phyloP scores from a whole-genome alignment of 305 asterid species.

The Fraxinus nigra region DNA sequence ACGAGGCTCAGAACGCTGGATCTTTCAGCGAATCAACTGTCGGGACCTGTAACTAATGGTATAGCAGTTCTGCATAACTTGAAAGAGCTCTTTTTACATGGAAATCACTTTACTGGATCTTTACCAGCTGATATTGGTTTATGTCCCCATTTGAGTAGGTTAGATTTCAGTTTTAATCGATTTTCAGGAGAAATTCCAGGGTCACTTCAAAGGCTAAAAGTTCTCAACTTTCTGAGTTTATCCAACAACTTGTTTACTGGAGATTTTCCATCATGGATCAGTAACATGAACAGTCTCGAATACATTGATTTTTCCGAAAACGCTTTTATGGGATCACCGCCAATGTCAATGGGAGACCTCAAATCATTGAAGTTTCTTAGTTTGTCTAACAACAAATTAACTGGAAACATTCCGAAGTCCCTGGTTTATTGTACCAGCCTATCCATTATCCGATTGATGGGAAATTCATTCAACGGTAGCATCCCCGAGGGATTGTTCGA shows the following conservation, averaged over 20 bases:
- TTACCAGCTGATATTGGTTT: slow-evolving; percentile 69
- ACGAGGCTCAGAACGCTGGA: slow-evolving; percentile 71
- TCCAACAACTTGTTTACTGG: slow-evolving; percentile 58
- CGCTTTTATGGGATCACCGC: slow-evolving; percentile 50
- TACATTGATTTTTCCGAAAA: slow-evolving; percentile 58
- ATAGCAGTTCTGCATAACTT: slow-evolving; percentile 52
- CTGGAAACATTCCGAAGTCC: slow-evolving; percentile 61
- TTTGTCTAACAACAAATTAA: slow-evolving; percentile 44
- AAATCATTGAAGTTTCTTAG: slow-evolving; percentile 41
- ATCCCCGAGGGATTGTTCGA: slow-evolving; percentile 61
- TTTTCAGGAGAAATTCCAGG: slow-evolving; percentile 53
- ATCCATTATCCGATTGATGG: slow-evolving; percentile 48
- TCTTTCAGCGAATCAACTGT: slow-evolving; percentile 59
- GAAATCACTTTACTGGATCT: slow-evolving; percentile 63
- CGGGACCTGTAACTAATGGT: slow-evolving; percentile 58
- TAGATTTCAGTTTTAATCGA: slow-evolving; percentile 58
- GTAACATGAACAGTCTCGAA: slow-evolving; percentile 44
- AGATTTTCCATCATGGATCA: slow-evolving; percentile 73
- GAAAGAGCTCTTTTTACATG: slow-evolving; percentile 52
- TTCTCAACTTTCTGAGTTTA: slow-evolving; percentile 38
- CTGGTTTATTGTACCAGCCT: slow-evolving; percentile 37
- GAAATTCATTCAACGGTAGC: slow-evolving; percentile 54
- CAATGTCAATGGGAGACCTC: slow-evolving; percentile 55
- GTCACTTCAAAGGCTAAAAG: slow-evolving; percentile 47
- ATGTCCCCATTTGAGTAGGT: slow-evolving; percentile 55